Evolutionary conservation across 768 basidiomycete species (phyloP).

Genomic region (Leccinum disarticulatum): DNA sequence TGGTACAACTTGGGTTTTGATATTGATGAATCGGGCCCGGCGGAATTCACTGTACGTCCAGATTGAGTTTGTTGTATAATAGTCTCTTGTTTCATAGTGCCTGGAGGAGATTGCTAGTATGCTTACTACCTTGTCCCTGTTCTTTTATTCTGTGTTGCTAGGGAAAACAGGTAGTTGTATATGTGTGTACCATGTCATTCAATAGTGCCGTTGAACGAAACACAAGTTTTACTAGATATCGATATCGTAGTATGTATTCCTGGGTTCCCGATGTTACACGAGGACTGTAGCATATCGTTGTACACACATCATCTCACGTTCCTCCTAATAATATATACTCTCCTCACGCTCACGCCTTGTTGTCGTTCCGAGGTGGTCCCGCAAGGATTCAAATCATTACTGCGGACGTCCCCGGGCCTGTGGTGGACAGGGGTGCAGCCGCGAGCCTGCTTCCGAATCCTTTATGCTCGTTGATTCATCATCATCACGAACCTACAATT

Average conservation of each 20-base stretch:
- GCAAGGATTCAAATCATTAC: background rate
- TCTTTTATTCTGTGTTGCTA: background rate
- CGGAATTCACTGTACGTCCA: background rate
- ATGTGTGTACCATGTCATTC: background rate
- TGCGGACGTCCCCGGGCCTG: background rate
- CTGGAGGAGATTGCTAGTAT: background rate
- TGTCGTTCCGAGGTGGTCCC: background rate
- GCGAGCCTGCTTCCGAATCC: background rate
- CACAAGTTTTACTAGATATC: no score
- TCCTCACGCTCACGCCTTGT: background rate
- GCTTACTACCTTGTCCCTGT: background rate
- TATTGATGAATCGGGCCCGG: background rate
- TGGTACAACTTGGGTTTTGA: slow-evolving; percentile 63
- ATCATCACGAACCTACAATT: background rate
- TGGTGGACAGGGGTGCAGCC: background rate
- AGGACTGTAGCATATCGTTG: background rate
- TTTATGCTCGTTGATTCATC: background rate
- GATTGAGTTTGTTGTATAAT: background rate
- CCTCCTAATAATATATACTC: background rate
- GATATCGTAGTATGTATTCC: background rate
- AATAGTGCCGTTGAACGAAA: no score
- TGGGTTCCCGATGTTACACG: no score
- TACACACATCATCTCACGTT: no score
- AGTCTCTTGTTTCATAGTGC: background rate
- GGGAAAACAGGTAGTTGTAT: background rate